Base-by-base conservation (phyloP, 2,329 filamentous ascomycete species). In the Didymella exigua region DNA sequence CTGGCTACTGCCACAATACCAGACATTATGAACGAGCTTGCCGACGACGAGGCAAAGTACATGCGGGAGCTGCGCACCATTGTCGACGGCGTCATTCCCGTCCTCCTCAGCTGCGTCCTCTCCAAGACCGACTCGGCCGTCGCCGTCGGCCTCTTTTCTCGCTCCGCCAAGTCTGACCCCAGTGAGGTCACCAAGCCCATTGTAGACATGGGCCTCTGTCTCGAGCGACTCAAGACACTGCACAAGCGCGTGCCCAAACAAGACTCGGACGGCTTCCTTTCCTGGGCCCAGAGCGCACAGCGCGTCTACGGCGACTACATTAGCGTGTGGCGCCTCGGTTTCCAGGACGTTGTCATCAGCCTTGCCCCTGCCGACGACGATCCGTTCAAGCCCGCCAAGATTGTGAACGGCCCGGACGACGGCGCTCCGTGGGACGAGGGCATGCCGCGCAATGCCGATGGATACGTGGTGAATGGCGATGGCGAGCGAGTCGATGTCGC, bases 401-500 rank as follows among this genome's bases (percentile, higher is more conserved):
- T 72, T 5, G 65, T 75, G 14, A 65, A 70, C 16, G 70, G 68
- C 78, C 48, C 87, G 79, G 72, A 70, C 2, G 75, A 76, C 55
- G 74, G 78, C 29, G 78, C 81, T 11, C 77, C 78, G 4, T 81
- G 81, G 69, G 82, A 85, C 51, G 81, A 84, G 36, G 77, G 75
- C 4, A 77, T 87, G 72, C 78, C 81, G 29, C 78, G 82, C 59
- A 84, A 87, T 67, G 79, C 83, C 40, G 79, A 85, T 56, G 84
- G 84, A 10, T 84, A 87, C 65, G 77, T 87, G 14, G 76, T 86
- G 44, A 86, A 92, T 62, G 85, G 85, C 29, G 84, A 93, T 59
- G 95, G 93, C 11, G 91, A 97, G 73, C 86, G 91, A 46, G 92
- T 97, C 8, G 95, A 98, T 71, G 95, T 99, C 42, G 93, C 93